These are phyloP conservation scores for Zygotorulaspora danielsina DNA, from an alignment of 805 yeast genomes.

Conservation along the genomic window DNA sequence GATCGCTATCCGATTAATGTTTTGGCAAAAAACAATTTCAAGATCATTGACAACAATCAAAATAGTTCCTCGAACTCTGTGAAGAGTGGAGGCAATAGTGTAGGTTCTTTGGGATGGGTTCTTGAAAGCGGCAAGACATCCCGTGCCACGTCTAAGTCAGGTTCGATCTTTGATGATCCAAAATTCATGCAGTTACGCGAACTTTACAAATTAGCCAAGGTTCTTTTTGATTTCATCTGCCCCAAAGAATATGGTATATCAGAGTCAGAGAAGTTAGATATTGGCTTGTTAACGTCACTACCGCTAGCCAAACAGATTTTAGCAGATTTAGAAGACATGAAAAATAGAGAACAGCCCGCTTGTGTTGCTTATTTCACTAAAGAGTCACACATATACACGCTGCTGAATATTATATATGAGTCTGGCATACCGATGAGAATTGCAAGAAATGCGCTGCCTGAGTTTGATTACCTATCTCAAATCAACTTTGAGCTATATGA, in stretches of 20 bases:
- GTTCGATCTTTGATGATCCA: constrained; percentile 68
- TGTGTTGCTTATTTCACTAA: constrained; percentile 90
- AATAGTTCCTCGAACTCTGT: constrained; percentile 13
- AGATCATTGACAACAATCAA: constrained; percentile 42
- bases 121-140: constrained; percentile 40
- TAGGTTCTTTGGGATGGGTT: constrained; percentile 75
- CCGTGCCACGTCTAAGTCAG: constrained; percentile 23
- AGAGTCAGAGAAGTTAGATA: constrained; percentile 90
- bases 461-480: constrained; percentile 90
- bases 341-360: constrained; percentile 73
- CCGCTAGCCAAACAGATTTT: constrained; percentile 89
- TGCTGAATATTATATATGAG: constrained; percentile 85
- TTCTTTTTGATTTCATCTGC: constrained; percentile 91
- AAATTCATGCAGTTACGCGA: constrained; percentile 80
- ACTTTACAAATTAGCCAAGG: constrained; percentile 83
- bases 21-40: constrained; percentile 71
- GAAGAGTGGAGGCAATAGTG: constrained; percentile 32
- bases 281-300: constrained; percentile 88
- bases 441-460: constrained; percentile 93
- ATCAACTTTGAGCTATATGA: constrained; percentile 92
- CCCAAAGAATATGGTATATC: constrained; percentile 99
- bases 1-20: constrained; percentile 70
- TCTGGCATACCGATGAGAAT: constrained; percentile 93
- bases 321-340: constrained; percentile 74
- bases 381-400: constrained; percentile 93